phyloP scores from a whole-genome alignment of 345 rosid species.

The Pistacia integerrima region DNA sequence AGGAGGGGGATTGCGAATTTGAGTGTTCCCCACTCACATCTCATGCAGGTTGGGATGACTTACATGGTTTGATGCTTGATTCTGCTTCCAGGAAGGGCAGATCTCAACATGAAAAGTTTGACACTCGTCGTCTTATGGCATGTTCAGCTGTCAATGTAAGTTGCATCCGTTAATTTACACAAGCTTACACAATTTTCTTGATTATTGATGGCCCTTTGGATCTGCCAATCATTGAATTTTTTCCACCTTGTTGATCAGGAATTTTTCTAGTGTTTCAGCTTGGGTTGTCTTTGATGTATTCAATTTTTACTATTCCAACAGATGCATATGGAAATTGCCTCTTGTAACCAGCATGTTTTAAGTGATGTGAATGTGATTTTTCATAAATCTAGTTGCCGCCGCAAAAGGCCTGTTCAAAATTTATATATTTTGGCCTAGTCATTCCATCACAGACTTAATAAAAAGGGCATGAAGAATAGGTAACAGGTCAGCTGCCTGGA shows the following conservation, averaged over 20 bases:
- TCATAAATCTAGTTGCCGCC: neutral
- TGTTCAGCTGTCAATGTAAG: slow-evolving; percentile 12
- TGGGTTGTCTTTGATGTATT: slow-evolving; percentile 12
- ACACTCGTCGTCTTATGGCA: neutral
- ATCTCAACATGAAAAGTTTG: neutral
- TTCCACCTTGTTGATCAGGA: slow-evolving; percentile 10
- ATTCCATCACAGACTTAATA: neutral
- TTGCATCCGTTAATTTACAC: neutral
- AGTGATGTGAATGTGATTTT: neutral
- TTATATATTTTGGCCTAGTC: neutral
- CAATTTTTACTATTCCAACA: slow-evolving; percentile 9
- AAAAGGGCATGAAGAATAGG: neutral
- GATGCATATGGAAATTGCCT: slow-evolving; percentile 15
- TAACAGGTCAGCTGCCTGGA: neutral
- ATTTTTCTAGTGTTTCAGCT: slow-evolving; percentile 31
- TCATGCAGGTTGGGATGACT: slow-evolving; percentile 99
- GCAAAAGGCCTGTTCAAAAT: neutral
- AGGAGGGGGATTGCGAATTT: slow-evolving; percentile 90
- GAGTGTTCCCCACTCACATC: slow-evolving; percentile 91
- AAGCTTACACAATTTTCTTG: neutral
- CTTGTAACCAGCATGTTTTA: slow-evolving; percentile 17
- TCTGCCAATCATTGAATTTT: neutral
- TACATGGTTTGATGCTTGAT: slow-evolving; percentile 79
- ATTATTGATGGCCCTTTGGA: neutral
- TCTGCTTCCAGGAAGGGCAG: slow-evolving; percentile 12